These are phyloP conservation scores for Nakazawaea siamensis DNA, from an alignment of 805 yeast genomes.

Conservation along the genomic window DNA sequence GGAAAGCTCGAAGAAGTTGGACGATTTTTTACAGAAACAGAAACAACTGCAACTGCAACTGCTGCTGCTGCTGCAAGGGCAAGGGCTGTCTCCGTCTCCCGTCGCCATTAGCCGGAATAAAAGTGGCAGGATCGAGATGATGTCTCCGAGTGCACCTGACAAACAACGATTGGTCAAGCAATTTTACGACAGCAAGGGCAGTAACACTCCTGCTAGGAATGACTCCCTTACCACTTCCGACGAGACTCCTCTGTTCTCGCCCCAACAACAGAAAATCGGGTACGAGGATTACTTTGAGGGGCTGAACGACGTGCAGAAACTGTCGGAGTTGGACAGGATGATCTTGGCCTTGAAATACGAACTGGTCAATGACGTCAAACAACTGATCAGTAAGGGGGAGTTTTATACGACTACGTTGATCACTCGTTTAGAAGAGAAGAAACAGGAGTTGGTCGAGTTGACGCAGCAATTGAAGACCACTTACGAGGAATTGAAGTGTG, in stretches of 20 bases:
- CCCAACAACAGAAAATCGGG: too few relatives aligned
- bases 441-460: constrained; percentile 16
- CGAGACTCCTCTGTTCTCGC: not conserved
- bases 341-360: constrained; percentile 17
- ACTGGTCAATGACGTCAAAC: constrained; percentile 19
- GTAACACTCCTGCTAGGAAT: constrained; percentile 1
- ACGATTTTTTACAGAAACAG: constrained; percentile 4
- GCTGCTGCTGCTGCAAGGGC: not conserved
- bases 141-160: constrained; percentile 1
- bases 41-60: too few relatives aligned
- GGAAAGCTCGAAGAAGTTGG: constrained; percentile 7
- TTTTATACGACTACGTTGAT: constrained; percentile 19
- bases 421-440: constrained; percentile 20
- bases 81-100: too few relatives aligned
- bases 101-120: not conserved
- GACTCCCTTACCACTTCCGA: constrained; percentile 1
- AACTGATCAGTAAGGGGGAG: constrained; percentile 18
- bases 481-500: constrained; percentile 18
- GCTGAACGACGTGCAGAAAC: constrained; percentile 3
- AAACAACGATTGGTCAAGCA: constrained; percentile 11
- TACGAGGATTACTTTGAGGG: too few relatives aligned
- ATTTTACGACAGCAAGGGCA: constrained; percentile 9
- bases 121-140: too few relatives aligned
- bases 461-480: constrained; percentile 17
- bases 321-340: constrained; percentile 17